Percentiles rank a stretch among this genome's conserved stretches.
Evolutionary conservation across 257 asterid genomes (phyloP).

Genomic region (Salvia rosmarinus): DNA sequence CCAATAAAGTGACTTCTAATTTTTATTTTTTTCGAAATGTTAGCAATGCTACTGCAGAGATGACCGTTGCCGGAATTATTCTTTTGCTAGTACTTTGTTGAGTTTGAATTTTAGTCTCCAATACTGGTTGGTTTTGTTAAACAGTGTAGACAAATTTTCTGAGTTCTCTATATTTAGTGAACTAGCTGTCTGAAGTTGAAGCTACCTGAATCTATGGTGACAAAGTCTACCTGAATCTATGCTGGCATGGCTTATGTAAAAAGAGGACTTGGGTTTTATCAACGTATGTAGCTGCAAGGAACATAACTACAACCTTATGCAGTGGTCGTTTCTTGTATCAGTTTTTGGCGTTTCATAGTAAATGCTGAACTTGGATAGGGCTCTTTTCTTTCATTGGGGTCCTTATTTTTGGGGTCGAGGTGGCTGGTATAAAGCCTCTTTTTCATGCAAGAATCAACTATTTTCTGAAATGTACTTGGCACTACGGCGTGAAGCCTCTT

Average conservation of each 20-base stretch:
- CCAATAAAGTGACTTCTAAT: slow-evolving; percentile 17
- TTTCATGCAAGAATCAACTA: slow-evolving; percentile 3
- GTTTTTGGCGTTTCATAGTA: background rate
- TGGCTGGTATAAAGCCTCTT: background rate
- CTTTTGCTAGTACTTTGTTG: background rate
- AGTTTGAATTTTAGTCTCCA: background rate
- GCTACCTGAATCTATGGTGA: slow-evolving; percentile 1
- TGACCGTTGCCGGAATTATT: background rate
- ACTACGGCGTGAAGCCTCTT: background rate
- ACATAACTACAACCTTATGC: no score
- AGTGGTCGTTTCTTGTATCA: background rate
- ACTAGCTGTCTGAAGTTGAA: slow-evolving; percentile 4
- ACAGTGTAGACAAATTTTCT: slow-evolving; percentile 7
- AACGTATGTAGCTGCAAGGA: background rate
- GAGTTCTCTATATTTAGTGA: background rate
- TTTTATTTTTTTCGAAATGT: slow-evolving; percentile 22
- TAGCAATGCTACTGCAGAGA: background rate
- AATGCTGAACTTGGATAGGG: slow-evolving; percentile 7
- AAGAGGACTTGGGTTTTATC: background rate
- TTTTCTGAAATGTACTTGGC: slow-evolving; percentile 1
- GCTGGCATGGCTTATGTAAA: background rate
- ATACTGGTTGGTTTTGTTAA: background rate
- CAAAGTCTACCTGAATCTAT: background rate
- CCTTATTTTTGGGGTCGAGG: background rate
- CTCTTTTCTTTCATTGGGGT: background rate